Base-by-base conservation (phyloP, 257 asterid genomes). In the Solanum medicagineum region DNA sequence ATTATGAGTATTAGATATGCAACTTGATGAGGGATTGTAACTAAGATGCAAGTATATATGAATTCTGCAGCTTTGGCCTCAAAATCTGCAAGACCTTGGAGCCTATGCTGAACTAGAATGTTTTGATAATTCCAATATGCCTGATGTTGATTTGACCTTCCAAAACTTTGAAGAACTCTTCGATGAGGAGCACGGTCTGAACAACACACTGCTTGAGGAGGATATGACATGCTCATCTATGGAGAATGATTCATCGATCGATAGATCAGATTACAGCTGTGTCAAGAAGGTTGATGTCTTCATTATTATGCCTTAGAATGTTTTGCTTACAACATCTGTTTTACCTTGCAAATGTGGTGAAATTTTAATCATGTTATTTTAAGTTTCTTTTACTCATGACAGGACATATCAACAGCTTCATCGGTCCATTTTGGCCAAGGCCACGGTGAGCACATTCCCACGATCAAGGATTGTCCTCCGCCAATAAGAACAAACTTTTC, bases 81-180 rank as follows among this genome's bases (percentile, higher is more conserved):
- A 94, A 86, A 92, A 91, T 81, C 93, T 93, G 94, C 98, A 94
- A 93, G 99, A 95, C 57, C 91, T 94, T 32, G 98, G 97, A 87
- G 91, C 92, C 81, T 95, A 97, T 85, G 96, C 93, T 75, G 80
- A 70, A 70, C 80, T 70, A 74, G 88, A 81, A 82, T 74, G 90
- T 74, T 86, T 88, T 36, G 96, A 93, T 55, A 94, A 92, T 89
- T 90, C 91, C 24, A 89, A 84, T 86, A 95, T 93, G 89, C 99
- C 97, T 4, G 97, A 95, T 75, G 95, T 94, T 70, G 98, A 95
- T 87, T 75, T 87, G 86, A 94, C 95, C n/a, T 95, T 94, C 86
- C 92, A 90, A 16, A 94, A 91, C 90, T 92, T 92, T 81, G 98
- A 95, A 86, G 99, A 95, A 81, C 86, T 93, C 53, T 95, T 95